Conservation (phyloP, 495 filamentous ascomycete species). For the Aspergillus sclerotioniger region DNA sequence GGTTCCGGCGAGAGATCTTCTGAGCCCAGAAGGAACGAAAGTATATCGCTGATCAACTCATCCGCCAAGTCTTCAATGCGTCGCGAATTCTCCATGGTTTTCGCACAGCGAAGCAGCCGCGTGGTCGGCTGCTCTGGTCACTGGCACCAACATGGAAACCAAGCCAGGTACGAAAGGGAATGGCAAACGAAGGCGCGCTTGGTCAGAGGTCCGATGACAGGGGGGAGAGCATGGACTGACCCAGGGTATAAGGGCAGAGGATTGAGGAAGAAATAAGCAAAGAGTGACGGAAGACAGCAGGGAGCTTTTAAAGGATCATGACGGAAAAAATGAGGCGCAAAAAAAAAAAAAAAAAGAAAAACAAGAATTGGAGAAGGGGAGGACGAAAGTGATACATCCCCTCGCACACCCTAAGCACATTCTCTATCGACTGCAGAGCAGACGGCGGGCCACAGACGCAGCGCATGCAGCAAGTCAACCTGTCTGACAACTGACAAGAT, state of each 20-base stretch:
- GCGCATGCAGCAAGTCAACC: conserved; percentile 24
- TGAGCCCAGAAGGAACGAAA: conserved; percentile 32
- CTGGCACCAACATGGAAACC: conserved; percentile 41
- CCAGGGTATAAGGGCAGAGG: conserved; percentile 5
- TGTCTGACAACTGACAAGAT: conserved; percentile 31
- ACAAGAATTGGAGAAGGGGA: conserved; percentile 14
- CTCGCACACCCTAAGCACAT: neutral
- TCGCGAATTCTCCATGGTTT: conserved; percentile 37
- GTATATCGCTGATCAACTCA: conserved; percentile 60
- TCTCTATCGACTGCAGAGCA: conserved; percentile 19
- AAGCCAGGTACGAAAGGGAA: conserved; percentile 11
- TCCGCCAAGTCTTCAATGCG: conserved; percentile 54
- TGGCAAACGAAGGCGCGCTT: conserved; percentile 12
- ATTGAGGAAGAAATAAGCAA: conserved; percentile 18
- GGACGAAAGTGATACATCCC: conserved; percentile 25
- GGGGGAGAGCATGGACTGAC: conserved; percentile 9
- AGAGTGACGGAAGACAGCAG: conserved; percentile 15
- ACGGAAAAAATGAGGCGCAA: conserved; percentile 6
- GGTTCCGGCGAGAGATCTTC: conserved; percentile 13
- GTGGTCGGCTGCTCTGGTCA: conserved; percentile 34
- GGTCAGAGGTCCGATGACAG: conserved; percentile 13
- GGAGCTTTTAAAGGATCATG: conserved; percentile 3
- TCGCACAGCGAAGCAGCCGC: conserved; percentile 35
- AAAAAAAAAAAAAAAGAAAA: conserved; percentile 9
- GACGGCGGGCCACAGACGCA: conserved; percentile 19